A percentile compares a stretch with the other conserved stretches of the same genome.
Evolutionary conservation across 2,329 filamentous ascomycete species (phyloP).

Genomic region (Hyphodiscus sp.): DNA sequence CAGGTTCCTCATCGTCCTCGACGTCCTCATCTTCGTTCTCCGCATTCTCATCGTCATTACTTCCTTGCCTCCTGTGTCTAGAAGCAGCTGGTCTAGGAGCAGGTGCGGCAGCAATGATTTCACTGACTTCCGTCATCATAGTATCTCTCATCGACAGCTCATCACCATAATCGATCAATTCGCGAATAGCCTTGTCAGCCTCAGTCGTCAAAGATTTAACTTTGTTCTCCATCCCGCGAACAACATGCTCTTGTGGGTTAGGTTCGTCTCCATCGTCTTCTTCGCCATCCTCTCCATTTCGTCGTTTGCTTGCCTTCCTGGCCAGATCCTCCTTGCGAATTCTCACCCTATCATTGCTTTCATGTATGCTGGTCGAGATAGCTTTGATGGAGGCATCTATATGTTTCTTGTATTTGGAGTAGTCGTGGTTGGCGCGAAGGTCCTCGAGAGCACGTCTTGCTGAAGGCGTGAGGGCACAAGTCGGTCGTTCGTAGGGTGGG

Average conservation of each 20-base stretch:
- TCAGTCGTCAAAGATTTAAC: conserved; percentile 45
- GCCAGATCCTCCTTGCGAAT: conserved; percentile 20
- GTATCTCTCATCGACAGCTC: conserved; percentile 31
- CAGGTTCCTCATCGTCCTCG: conserved; percentile 35
- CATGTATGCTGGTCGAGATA: conserved; percentile 43
- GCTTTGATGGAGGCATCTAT: conserved; percentile 38
- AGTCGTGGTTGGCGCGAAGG: conserved; percentile 36
- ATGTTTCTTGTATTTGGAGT: conserved; percentile 41
- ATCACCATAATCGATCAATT: conserved; percentile 49
- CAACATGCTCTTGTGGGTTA: conserved; percentile 32
- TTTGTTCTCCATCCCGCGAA: conserved; percentile 36
- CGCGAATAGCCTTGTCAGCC: conserved; percentile 51
- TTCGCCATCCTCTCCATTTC: conserved; percentile 26
- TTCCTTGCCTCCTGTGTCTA: conserved; percentile 19
- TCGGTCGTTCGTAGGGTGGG: conserved; percentile 46
- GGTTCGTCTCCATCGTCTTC: conserved; percentile 28
- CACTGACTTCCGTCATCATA: conserved; percentile 29
- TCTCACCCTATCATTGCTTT: conserved; percentile 48
- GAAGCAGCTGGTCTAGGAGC: conserved; percentile 29
- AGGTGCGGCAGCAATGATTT: conserved; percentile 14
- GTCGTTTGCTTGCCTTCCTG: conserved; percentile 7
- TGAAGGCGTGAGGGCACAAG: conserved; percentile 41
- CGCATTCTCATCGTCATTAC: conserved; percentile 30
- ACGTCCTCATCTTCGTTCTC: conserved; percentile 34
- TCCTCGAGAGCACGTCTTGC: conserved; percentile 40